Evolutionary conservation across 306 rosid genomes (phyloP).

Genomic region (Pterocarpus macrocarpus): DNA sequence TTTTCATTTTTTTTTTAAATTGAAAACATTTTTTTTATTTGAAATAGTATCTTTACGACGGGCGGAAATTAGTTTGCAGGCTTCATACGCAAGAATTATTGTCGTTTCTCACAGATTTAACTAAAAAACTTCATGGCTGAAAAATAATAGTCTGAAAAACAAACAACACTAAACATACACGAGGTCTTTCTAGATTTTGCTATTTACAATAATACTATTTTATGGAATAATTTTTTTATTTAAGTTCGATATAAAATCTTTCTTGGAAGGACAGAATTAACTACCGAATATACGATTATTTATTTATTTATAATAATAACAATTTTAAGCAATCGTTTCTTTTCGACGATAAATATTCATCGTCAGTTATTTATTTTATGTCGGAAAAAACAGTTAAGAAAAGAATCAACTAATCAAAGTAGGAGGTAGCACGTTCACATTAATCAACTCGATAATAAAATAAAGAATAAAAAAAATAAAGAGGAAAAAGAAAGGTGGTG

Average conservation of each 20-base stretch:
- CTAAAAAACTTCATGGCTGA: too few relatives aligned
- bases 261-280: too few relatives aligned
- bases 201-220: too few relatives aligned
- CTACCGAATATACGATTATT: too few relatives aligned
- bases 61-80: not conserved
- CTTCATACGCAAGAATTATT: not conserved
- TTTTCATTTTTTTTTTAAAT: not conserved
- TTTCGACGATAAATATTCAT: not conserved
- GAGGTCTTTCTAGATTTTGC: too few relatives aligned
- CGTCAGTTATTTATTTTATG: not conserved
- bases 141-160: not conserved
- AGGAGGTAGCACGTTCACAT: conserved; percentile 59
- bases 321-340: not conserved
- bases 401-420: conserved; percentile 46
- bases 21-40: too few relatives aligned
- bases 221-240: too few relatives aligned
- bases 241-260: too few relatives aligned
- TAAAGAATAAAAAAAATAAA: conserved; percentile 7
- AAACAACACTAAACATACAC: too few relatives aligned
- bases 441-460: conserved; percentile 39
- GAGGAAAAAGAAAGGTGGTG: not conserved
- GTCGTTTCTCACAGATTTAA: not conserved
- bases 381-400: not conserved
- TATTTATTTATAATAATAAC: not conserved
- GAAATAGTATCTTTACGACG: not conserved